Conservation (phyloP, 495 filamentous ascomycete genomes). For the Aspergillus baeticus region DNA sequence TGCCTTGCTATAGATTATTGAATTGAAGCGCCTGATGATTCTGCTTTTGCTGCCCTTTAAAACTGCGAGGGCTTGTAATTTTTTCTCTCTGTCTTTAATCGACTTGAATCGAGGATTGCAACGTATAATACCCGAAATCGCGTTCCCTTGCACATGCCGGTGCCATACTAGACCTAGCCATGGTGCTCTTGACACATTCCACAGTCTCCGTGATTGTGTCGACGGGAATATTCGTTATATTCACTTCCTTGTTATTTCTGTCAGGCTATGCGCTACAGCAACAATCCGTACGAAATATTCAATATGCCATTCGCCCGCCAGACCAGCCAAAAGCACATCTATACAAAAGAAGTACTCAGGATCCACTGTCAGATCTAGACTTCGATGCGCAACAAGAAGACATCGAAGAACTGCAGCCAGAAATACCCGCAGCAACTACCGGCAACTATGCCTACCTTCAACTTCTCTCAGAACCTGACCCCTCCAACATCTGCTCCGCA, state of each 20-base stretch:
- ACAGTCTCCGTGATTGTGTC: constrained; percentile 46
- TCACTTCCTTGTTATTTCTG: constrained; percentile 65
- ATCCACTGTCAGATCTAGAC: constrained; percentile 9
- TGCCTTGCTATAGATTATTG: background rate
- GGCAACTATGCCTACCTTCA: constrained; percentile 48
- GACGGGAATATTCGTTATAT: constrained; percentile 52
- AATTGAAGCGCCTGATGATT: background rate
- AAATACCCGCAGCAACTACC: background rate
- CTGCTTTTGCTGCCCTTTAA: background rate
- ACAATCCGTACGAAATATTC: constrained; percentile 61
- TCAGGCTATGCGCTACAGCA: constrained; percentile 73
- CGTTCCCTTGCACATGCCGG: constrained; percentile 3
- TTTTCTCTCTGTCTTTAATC: background rate
- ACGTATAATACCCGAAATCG: background rate
- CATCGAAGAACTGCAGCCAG: background rate
- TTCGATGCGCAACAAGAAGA: constrained; percentile 1
- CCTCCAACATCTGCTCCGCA: constrained; percentile 46
- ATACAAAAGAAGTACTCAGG: constrained; percentile 22
- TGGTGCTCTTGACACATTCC: constrained; percentile 48
- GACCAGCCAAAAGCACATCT: constrained; percentile 23
- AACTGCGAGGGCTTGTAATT: background rate
- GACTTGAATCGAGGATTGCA: background rate
- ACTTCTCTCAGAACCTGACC: constrained; percentile 42
- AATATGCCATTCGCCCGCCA: constrained; percentile 54
- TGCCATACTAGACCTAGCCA: constrained; percentile 14